Evolutionary conservation across 2,329 filamentous ascomycete species (phyloP).

Genomic region (Sporothrix globosa): DNA sequence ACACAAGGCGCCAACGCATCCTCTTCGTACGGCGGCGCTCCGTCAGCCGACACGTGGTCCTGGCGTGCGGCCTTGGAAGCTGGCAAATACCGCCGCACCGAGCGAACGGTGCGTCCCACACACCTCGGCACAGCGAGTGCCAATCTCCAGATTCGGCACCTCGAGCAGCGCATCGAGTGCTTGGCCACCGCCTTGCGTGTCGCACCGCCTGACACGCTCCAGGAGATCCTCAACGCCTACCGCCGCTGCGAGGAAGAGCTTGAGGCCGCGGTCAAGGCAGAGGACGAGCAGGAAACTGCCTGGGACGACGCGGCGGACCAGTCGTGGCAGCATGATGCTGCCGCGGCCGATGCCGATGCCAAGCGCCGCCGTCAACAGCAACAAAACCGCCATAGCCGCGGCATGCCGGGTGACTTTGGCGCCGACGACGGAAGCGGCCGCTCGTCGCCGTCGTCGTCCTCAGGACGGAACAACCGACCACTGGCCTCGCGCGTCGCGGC

Average conservation of each 20-base stretch:
- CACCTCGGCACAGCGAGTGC: conserved; percentile 63
- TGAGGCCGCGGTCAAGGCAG: conserved; percentile 65
- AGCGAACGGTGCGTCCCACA: conserved; percentile 58
- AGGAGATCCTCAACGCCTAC: conserved; percentile 75
- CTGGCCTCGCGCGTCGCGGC: conserved; percentile 31
- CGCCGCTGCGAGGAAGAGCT: conserved; percentile 78
- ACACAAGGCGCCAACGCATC: conserved; percentile 27
- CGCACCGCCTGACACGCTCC: conserved; percentile 69
- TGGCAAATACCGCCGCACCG: conserved; percentile 69
- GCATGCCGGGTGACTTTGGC: conserved; percentile 58
- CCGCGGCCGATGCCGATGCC: not conserved
- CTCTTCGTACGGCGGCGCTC: not conserved
- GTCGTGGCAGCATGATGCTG: conserved; percentile 51
- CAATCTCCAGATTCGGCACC: conserved; percentile 66
- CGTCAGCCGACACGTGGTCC: conserved; percentile 63
- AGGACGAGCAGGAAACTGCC: conserved; percentile 68
- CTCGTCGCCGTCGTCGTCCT: conserved; percentile 20
- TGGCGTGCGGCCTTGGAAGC: conserved; percentile 79
- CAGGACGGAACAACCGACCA: conserved; percentile 27
- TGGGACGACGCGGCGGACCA: conserved; percentile 69
- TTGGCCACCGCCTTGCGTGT: conserved; percentile 74
- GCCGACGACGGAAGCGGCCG: conserved; percentile 35
- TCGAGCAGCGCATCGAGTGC: conserved; percentile 82
- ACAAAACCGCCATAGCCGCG: not conserved
- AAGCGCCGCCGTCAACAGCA: not conserved